Conservation (phyloP, 2,329 filamentous ascomycete genomes). For the Juglanconis sp. region DNA sequence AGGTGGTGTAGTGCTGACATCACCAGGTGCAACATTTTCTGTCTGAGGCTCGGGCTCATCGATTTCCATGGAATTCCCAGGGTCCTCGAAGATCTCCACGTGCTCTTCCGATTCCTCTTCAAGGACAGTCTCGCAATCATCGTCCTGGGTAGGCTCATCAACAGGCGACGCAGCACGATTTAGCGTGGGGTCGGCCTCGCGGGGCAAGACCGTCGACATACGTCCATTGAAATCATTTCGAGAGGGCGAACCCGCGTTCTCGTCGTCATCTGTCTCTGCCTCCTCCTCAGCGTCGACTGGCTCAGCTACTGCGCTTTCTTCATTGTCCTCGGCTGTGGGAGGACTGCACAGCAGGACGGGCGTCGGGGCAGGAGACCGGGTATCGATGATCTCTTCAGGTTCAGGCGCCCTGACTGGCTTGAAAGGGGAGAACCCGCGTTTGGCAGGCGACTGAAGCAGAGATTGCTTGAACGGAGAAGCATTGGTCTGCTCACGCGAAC, state of each 20-base stretch:
- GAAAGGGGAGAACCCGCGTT: constrained; percentile 30
- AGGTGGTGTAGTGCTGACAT: constrained; percentile 25
- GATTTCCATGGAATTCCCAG: constrained; percentile 23
- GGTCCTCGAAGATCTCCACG: not conserved
- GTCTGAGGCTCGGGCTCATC: constrained; percentile 29
- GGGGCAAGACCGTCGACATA: constrained; percentile 25
- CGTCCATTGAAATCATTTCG: constrained; percentile 2
- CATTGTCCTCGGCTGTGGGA: not conserved
- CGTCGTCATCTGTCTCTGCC: not conserved
- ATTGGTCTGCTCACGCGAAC: constrained; percentile 23
- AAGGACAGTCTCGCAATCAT: constrained; percentile 19
- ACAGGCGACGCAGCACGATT: constrained; percentile 5
- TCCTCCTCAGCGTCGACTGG: not conserved
- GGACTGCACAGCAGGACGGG: constrained; percentile 9
- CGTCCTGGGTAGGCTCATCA: constrained; percentile 6
- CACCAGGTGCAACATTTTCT: constrained; percentile 11
- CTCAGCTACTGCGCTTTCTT: not conserved
- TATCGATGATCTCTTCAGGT: constrained; percentile 24
- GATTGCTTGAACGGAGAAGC: constrained; percentile 44
- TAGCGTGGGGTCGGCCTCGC: constrained; percentile 27
- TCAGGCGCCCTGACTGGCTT: constrained; percentile 35
- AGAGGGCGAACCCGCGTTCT: not conserved
- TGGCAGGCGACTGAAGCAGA: constrained; percentile 44
- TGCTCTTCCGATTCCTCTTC: constrained; percentile 19
- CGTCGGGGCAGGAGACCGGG: constrained; percentile 12